phyloP scores from a whole-genome alignment of 805 yeast genomes.

The Blastobotrys attinorum region DNA sequence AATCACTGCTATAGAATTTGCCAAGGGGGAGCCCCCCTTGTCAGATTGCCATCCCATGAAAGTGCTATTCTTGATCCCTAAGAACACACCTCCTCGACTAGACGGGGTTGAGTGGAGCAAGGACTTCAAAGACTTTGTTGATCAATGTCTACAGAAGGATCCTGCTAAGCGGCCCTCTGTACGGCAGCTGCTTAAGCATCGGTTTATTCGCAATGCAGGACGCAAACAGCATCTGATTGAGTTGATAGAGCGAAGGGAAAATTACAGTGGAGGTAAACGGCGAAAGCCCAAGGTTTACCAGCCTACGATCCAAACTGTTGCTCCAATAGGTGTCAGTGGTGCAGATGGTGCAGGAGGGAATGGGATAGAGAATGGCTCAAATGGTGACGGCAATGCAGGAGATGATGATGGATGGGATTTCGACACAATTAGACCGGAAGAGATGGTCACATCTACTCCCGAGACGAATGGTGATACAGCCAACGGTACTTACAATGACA shows the following conservation, averaged over 20 bases:
- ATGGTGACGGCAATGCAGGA: conserved; percentile 24
- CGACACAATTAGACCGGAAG: conserved; percentile 28
- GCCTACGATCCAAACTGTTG: conserved; percentile 11
- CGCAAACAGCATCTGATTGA: conserved; percentile 30
- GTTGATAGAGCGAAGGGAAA: conserved; percentile 28
- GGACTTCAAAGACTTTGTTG: conserved; percentile 64
- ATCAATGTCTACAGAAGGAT: conserved; percentile 60
- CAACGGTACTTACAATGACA: no score
- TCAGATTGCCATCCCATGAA: conserved; percentile 48
- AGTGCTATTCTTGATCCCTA: conserved; percentile 44
- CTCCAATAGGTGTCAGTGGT: conserved; percentile 3
- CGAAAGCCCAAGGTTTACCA: conserved; percentile 11
- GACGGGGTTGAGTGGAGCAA: conserved; percentile 29
- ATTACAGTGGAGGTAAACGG: not conserved
- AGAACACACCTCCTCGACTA: conserved; percentile 39
- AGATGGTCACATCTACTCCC: conserved; percentile 1
- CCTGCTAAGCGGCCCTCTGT: conserved; percentile 65
- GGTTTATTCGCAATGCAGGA: conserved; percentile 43
- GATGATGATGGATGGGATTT: conserved; percentile 33
- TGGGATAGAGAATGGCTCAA: no score
- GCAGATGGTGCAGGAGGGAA: no score
- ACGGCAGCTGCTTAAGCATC: conserved; percentile 50
- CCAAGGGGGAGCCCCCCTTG: conserved; percentile 66
- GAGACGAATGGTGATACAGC: no score
- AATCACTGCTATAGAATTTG: conserved; percentile 67